Evolutionary conservation across 495 filamentous ascomycete species (phyloP), one percentile per base, ranked within the genome.

Genomic region (Penicillium argentinense): DNA sequence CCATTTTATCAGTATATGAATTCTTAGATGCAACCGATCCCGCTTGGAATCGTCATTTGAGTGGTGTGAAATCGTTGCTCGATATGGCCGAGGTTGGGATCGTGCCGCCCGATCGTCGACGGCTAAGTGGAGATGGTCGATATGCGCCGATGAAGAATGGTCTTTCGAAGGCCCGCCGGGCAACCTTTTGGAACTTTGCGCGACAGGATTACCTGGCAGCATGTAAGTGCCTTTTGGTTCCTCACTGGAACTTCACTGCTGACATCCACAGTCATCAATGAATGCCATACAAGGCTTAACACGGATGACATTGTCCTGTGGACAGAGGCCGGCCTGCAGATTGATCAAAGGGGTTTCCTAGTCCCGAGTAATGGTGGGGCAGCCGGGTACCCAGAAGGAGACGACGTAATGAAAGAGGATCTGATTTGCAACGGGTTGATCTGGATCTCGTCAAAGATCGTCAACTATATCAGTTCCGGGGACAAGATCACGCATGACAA

Each of bases 181-280:
- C 81, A 5, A 81, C 76, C 1, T 84, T 84, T 56, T 84, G 81
- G 81, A 83, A 83, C 50, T 82, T 83, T 58, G 82, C 81, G 14
- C 68, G 81, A 27, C 81, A 84, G 55, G 81, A 84, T 54, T 81
- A 83, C 63, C 66, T 86, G 7, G 75, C 79, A 57, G 80, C 81
- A 23, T 82, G 78, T 82, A 67, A 73, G 78, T 42, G 28, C 7
- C 22, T 9, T 17, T 3, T 34, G 1, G 24, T 28, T 1, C 9
- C 12, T 37, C 14, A 19, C 21, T 9, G 9, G 22, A 34, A 27
- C 8, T 13, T 12, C 19, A 22, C 49, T 59, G 25, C 56, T 47
- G n/a, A 27, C 3, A 14, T 33, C 3, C 18, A 5, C 47, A 79
- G 78, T 84, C 51, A 83, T 84, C 53, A 83, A 84, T 44, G 76